A percentile compares a stretch with the other conserved stretches of the same genome.
These are phyloP conservation scores for Fusarium fracticaudum DNA, from an alignment of 2,329 filamentous ascomycete species.

Conservation along the genomic window DNA sequence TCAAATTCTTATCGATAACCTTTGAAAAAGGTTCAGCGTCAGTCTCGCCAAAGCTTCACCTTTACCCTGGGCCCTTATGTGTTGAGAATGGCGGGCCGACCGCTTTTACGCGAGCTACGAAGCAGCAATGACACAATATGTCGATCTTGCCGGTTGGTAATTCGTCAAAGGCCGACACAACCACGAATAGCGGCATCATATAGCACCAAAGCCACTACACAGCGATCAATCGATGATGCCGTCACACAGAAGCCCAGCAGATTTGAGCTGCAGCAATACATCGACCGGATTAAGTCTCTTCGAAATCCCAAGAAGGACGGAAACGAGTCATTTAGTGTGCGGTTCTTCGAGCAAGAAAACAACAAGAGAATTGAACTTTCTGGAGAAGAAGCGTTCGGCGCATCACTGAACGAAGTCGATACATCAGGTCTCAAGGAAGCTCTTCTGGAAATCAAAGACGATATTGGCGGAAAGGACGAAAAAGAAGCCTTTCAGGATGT, in stretches of 20 bases:
- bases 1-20: conserved; percentile 48
- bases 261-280: conserved; percentile 42
- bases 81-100: conserved; percentile 49
- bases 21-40: conserved; percentile 38
- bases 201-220: conserved; percentile 41
- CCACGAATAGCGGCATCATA: conserved; percentile 46
- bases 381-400: conserved; percentile 53
- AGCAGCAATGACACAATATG: conserved; percentile 51
- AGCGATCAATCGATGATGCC: conserved; percentile 20
- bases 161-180: conserved; percentile 42
- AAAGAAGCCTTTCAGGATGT: conserved; percentile 49
- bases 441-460: conserved; percentile 51
- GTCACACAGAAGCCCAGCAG: conserved; percentile 39
- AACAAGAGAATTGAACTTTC: conserved; percentile 50
- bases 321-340: conserved; percentile 47
- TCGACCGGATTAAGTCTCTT: conserved; percentile 43
- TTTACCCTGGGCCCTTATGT: background rate
- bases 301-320: conserved; percentile 27
- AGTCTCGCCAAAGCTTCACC: conserved; percentile 8
- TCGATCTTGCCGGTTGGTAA: conserved; percentile 48
- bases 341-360: conserved; percentile 60
- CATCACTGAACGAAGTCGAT: conserved; percentile 50
- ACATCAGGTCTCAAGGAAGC: conserved; percentile 49
- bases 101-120: conserved; percentile 48
- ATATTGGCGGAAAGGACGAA: conserved; percentile 49